These are phyloP conservation scores for Coccinonectria pachysandricola DNA, from an alignment of 2,329 filamentous ascomycete genomes.

Conservation along the genomic window DNA sequence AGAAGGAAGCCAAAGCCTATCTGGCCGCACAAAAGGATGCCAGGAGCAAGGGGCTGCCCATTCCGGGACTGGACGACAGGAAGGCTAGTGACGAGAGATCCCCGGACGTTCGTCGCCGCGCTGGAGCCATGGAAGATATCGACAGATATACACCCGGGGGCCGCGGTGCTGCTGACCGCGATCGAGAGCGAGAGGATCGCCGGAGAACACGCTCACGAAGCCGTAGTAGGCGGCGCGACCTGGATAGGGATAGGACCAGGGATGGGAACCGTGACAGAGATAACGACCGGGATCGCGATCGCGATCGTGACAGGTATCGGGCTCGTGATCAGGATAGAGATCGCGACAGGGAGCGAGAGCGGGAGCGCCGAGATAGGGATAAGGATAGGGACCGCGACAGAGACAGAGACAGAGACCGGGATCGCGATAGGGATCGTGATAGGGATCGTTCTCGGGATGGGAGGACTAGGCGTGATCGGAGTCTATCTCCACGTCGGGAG, in stretches of 20 bases:
- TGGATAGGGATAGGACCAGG: constrained; percentile 20
- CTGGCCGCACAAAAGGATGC: constrained; percentile 52
- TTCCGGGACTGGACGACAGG: constrained; percentile 48
- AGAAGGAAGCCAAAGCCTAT: constrained; percentile 55
- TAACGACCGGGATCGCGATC: constrained; percentile 21
- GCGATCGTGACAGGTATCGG: constrained; percentile 28
- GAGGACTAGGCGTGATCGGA: constrained; percentile 1
- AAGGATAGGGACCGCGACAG: constrained; percentile 31
- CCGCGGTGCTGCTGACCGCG: constrained; percentile 24
- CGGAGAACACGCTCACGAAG: not conserved
- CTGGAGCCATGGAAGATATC: constrained; percentile 19
- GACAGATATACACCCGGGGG: constrained; percentile 39
- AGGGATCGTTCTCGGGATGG: constrained; percentile 10
- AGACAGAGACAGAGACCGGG: constrained; percentile 25
- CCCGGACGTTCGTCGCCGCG: constrained; percentile 26
- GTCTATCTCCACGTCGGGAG: constrained; percentile 1
- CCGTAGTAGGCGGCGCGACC: constrained; percentile 12
- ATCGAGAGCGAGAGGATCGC: constrained; percentile 7
- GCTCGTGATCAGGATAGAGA: constrained; percentile 24
- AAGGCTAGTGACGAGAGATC: constrained; percentile 35
- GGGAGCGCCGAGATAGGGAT: constrained; percentile 24
- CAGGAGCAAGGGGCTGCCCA: constrained; percentile 45
- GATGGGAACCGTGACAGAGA: constrained; percentile 12
- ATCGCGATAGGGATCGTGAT: constrained; percentile 19
- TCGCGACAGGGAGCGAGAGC: constrained; percentile 21